Evolutionary conservation across 495 filamentous ascomycete genomes (phyloP), one percentile per base, ranked within the genome.

Genomic region (Xylaria grammica): DNA sequence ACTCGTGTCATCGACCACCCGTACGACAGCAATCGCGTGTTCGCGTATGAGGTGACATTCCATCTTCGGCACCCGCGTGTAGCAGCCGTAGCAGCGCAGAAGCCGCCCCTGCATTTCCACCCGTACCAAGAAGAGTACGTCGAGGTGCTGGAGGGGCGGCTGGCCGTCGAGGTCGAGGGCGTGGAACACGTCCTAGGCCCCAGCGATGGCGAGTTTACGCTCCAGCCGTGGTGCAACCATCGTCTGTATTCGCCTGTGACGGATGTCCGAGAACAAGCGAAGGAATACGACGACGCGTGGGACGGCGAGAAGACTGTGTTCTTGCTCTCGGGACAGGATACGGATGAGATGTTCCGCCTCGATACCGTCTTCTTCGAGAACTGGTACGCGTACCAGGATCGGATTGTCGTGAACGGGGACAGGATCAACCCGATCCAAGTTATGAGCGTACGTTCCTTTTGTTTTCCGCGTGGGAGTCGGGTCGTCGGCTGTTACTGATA

Each of bases 321-420:
- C 48, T 17, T 74, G 56, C 69, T 77, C 29, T 74, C 72, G 13
- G 79, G 74, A 2, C 60, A 70, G 63, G 69, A 66, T 11, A 75
- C 77, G 3, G 48, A 57, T 17, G 67, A 75, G 49, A 36, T 65
- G 36, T 81, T 76, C 55, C 62, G 70, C 61, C 74, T 84, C 3
- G 79, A 85, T 70, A 73, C 69, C 1, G 67, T 80, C 32, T 85
- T 85, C 71, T 85, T 85, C 46, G 77, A 84, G 70, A 85, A 85
- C 52, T 85, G 81, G 82, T 85, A 85, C 65, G 76, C 73, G 22
- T 84, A 83, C 56, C 81, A 82, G 70, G 80, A 85, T 58, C 76
- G 79, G 46, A 66, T 81, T 9, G 40, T 82, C 5, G 58, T 80
- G n/a, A 52, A 75, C 15, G 77, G 76, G 26, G 70, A 75, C 26